These are phyloP conservation scores for Acidiella bohemica DNA, from an alignment of 495 filamentous ascomycete genomes.

Conservation along the genomic window DNA sequence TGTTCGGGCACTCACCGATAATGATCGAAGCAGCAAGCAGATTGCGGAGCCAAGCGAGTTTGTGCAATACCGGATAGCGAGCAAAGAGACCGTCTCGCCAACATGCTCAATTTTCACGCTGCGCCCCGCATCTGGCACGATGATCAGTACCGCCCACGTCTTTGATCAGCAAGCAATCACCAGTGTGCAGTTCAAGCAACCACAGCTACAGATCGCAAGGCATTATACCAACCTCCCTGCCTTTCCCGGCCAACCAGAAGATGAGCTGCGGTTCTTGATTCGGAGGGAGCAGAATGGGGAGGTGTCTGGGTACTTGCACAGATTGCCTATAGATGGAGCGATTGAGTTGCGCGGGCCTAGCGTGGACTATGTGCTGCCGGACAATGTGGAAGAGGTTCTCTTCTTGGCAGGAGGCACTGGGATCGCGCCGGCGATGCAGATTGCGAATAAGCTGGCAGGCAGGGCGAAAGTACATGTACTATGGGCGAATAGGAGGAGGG, in stretches of 20 bases:
- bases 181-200: conserved; percentile 88
- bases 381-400: conserved; percentile 43
- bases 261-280: conserved; percentile 37
- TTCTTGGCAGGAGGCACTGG: conserved; percentile 92
- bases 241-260: conserved; percentile 25
- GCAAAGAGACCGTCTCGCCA: conserved; percentile 54
- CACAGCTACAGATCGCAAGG: conserved; percentile 74
- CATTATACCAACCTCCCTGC: conserved; percentile 76
- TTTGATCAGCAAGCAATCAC: conserved; percentile 47
- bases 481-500: conserved; percentile 50
- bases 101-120: conserved; percentile 66
- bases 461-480: conserved; percentile 37
- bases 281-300: conserved; percentile 32
- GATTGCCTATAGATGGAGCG: conserved; percentile 42
- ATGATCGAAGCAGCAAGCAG: neutral
- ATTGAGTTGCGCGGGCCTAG: conserved; percentile 70
- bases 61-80: conserved; percentile 38
- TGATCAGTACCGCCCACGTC: conserved; percentile 28
- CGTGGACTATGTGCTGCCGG: conserved; percentile 50
- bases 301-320: conserved; percentile 54
- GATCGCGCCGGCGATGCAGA: conserved; percentile 80
- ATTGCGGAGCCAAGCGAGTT: conserved; percentile 9
- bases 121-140: conserved; percentile 19
- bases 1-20: neutral
- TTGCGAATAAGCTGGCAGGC: conserved; percentile 45